Conservation (phyloP, 2,329 filamentous ascomycete species). For the Trichoderma hamatum region DNA sequence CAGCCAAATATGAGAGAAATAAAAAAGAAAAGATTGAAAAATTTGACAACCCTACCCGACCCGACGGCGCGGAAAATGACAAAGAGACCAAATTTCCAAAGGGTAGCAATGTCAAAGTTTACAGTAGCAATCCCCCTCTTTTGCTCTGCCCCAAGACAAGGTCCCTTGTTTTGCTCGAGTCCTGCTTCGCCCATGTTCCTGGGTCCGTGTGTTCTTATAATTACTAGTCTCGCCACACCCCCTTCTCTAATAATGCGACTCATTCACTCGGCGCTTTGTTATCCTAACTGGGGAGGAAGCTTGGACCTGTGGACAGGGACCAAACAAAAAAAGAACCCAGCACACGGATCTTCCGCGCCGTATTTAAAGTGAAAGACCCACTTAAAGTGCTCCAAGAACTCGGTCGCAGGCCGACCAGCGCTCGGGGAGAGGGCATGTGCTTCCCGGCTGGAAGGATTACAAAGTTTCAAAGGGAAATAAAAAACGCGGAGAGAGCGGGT, state of each 20-base stretch:
- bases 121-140: background rate
- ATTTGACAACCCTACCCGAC: background rate
- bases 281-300: background rate
- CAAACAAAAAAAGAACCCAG: background rate
- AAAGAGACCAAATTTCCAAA: background rate
- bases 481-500: background rate
- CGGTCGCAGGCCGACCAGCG: background rate
- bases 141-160: background rate
- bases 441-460: background rate
- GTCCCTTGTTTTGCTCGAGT: background rate
- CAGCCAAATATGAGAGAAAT: background rate
- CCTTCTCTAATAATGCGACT: background rate
- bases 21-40: background rate
- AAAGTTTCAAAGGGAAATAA: background rate
- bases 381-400: background rate
- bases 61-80: conserved; percentile 4
- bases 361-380: background rate
- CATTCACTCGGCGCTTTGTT: conserved; percentile 4
- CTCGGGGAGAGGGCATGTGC: background rate
- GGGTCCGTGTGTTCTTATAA: background rate
- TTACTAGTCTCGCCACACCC: background rate
- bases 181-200: background rate
- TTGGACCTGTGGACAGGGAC: background rate
- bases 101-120: background rate
- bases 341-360: background rate